Conservation (phyloP, 148 eudicot genomes). For the Amaranthus cruentus region DNA sequence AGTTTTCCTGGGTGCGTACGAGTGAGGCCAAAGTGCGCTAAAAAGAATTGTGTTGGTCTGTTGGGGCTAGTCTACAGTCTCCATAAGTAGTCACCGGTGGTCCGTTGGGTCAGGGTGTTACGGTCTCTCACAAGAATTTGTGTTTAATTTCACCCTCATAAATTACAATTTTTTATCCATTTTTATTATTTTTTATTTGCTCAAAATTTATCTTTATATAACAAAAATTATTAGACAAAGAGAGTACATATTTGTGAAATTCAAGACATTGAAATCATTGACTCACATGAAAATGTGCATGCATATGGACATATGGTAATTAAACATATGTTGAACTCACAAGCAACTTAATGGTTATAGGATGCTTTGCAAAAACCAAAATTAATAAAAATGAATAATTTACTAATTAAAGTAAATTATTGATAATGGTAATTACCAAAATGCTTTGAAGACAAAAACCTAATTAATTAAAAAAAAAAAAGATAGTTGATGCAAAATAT, state of each 20-base stretch:
- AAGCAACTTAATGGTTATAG: slow-evolving; percentile 14
- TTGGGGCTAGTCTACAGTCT: too few species aligned
- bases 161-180: too few species aligned
- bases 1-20: too few species aligned
- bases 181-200: too few species aligned
- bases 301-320: slow-evolving; percentile 6
- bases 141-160: too few species aligned
- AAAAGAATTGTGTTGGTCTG: too few species aligned
- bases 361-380: background rate
- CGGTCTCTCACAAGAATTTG: too few species aligned
- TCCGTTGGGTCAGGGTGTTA: too few species aligned
- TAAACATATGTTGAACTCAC: slow-evolving; percentile 15
- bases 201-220: too few species aligned
- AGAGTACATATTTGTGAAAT: slow-evolving; percentile 8
- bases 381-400: background rate
- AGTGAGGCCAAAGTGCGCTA: too few species aligned
- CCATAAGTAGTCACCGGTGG: too few species aligned
- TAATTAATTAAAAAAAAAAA: background rate
- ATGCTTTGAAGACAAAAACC: background rate
- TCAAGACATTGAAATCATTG: slow-evolving; percentile 22
- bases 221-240: too few species aligned
- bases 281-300: slow-evolving; percentile 10
- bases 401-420: slow-evolving; percentile 6
- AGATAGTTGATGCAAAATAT: background rate
- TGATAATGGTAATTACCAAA: background rate